Base-by-base conservation (phyloP, 2,329 filamentous ascomycete genomes). In the Orbilia javanica region DNA sequence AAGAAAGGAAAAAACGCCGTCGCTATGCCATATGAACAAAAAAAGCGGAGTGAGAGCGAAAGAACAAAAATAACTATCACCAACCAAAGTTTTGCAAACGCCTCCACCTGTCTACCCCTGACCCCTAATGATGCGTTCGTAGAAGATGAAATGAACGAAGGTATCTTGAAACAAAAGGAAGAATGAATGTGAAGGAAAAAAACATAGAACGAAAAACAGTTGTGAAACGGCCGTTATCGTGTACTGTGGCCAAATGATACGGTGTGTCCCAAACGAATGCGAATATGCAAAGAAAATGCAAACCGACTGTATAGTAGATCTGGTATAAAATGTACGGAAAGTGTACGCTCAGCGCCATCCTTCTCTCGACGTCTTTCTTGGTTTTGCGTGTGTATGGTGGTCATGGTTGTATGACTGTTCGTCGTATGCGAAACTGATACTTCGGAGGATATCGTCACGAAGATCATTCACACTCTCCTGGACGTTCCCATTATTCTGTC, bases 391-490 rank as follows among this genome's bases (percentile, higher is more conserved):
- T 20, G 74, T 78, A 46, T 78, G 74, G 44, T 71, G 67, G 11
- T 78, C 52, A 36, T 78, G 74, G 34, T 72, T 78, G 18, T 78
- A 78, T 3, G 57, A 53, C 39, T 72, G 62, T 25, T 78, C 74
- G 29, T 78, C 74, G 36, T 78, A 78, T 15, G 74, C 74, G 22
- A 78, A 72, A 34, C 74, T 78, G 7, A 78, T 78, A 27, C 74
- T 78, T 18, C 74, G 55, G 4, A 78, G 53, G 20, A 78, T 78
- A 57, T 78, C 74, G 39, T 78, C 74, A 7, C 67, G 50, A 10
- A 78, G 46, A 2, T 67, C 74, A 4, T 52, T 78, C 7, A 78
- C 74, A 25, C 74, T 78, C 44, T 78, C 74, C 20, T 78, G 74
- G 4, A 78, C 74, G 27, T 78, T 78, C 10, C 74, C 74, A 57